These are phyloP conservation scores for Zoysia pacifica DNA, from an alignment of 176 grass and related monocot species.

Conservation along the genomic window DNA sequence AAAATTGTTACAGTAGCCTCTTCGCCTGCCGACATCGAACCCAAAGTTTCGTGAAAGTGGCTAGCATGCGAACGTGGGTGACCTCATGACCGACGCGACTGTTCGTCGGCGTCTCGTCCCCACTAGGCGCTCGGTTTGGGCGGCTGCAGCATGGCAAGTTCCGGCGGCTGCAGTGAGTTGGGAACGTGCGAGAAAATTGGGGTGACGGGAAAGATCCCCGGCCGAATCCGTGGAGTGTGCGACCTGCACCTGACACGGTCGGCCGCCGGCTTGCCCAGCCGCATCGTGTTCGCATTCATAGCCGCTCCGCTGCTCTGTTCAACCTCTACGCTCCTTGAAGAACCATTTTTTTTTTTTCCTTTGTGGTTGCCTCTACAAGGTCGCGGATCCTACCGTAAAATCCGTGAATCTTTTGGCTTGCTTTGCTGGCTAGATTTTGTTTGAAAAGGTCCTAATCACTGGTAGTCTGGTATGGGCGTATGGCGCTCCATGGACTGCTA, in stretches of 20 bases:
- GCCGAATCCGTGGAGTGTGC: background rate
- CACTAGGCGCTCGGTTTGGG: background rate
- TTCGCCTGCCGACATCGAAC: no score
- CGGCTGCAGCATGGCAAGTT: conserved; percentile 7
- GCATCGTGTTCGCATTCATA: conserved; percentile 28
- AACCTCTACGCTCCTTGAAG: background rate
- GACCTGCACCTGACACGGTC: background rate
- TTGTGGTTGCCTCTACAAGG: background rate
- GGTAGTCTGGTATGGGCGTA: background rate
- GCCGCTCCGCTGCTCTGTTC: background rate
- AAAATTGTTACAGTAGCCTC: no score
- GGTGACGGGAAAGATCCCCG: conserved; percentile 5
- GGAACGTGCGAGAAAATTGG: conserved; percentile 38
- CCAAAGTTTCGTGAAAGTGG: background rate
- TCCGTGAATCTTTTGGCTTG: conserved; percentile 2
- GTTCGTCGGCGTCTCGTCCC: background rate
- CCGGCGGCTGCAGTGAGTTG: background rate
- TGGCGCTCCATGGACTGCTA: background rate
- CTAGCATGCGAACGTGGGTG: background rate
- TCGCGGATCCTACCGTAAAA: background rate
- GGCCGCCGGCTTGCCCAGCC: conserved; percentile 1
- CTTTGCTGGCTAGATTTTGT: conserved; percentile 17
- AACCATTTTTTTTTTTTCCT: conserved; percentile 8
- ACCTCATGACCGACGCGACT: background rate
- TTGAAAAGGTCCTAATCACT: background rate